phyloP scores from a whole-genome alignment of 306 rosid species.

The Quercus cerris region DNA sequence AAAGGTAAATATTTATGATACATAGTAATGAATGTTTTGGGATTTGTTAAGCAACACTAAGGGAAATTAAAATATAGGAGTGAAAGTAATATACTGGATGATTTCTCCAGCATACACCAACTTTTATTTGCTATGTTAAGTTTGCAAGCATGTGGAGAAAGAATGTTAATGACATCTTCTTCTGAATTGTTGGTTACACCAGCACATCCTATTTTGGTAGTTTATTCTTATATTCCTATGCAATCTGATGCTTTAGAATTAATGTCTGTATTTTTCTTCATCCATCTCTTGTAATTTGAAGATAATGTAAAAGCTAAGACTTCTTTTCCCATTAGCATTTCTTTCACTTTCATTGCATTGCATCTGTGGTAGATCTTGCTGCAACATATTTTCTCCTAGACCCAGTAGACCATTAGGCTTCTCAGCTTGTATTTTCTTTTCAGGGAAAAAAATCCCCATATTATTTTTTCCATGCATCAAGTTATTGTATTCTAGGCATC shows the following conservation, averaged over 20 bases:
- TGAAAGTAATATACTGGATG: neutral
- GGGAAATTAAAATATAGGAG: neutral
- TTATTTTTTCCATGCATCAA: neutral
- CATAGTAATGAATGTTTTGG: neutral
- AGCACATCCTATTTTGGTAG: neutral
- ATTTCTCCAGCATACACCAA: neutral
- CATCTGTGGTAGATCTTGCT: neutral
- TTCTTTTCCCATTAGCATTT: neutral
- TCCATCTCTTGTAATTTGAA: neutral
- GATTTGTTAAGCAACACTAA: neutral
- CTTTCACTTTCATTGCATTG: too few relatives aligned
- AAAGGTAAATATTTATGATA: slow-evolving; percentile 46
- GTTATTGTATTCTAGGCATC: neutral
- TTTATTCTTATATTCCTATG: neutral
- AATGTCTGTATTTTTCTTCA: neutral
- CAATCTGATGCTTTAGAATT: neutral
- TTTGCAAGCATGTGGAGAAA: neutral
- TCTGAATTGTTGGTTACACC: neutral
- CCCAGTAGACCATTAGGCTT: neutral
- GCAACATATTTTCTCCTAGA: neutral
- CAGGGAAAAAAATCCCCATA: neutral
- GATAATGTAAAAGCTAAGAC: neutral
- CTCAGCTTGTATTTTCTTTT: neutral
- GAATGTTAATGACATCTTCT: neutral
- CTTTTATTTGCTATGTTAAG: neutral